Conservation (phyloP, 305 asterid genomes). For the Fraxinus dipetala region DNA sequence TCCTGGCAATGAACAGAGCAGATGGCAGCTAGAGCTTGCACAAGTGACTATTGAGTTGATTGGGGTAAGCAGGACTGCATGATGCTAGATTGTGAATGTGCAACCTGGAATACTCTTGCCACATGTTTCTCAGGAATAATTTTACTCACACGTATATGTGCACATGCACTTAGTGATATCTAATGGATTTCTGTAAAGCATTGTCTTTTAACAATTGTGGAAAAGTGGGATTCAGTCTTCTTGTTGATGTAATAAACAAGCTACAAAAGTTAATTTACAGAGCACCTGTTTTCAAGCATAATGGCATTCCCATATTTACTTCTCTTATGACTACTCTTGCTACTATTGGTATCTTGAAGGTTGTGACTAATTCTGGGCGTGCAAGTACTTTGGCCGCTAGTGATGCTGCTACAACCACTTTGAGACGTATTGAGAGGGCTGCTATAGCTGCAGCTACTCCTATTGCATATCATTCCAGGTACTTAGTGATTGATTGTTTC, state of each 20-base stretch:
- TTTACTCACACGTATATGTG: neutral
- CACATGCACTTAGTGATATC: neutral
- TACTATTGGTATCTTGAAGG: slow-evolving; percentile 41
- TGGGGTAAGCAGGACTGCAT: slow-evolving; percentile 55
- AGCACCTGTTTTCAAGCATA: neutral
- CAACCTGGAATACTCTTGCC: neutral
- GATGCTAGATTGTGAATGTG: neutral
- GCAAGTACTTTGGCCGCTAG: slow-evolving; percentile 95
- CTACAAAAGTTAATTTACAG: neutral
- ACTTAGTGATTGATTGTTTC: slow-evolving; percentile 23
- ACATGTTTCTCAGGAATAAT: neutral
- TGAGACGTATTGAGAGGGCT: slow-evolving; percentile 98
- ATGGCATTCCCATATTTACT: neutral
- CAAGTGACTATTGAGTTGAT: slow-evolving; percentile 93
- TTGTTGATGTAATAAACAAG: neutral
- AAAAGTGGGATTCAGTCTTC: slow-evolving; percentile 1
- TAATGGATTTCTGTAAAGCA: neutral
- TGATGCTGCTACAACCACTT: slow-evolving; percentile 95
- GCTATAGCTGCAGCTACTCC: slow-evolving; percentile 99
- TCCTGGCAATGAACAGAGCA: slow-evolving; percentile 73
- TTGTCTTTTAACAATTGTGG: neutral
- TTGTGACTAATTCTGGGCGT: slow-evolving; percentile 95
- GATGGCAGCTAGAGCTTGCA: slow-evolving; percentile 92
- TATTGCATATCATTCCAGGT: slow-evolving; percentile 90
- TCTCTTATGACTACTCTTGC: neutral